Base-by-base conservation (phyloP, 129 eudicot genomes). In the Pseudognaphalium luteoalbum region DNA sequence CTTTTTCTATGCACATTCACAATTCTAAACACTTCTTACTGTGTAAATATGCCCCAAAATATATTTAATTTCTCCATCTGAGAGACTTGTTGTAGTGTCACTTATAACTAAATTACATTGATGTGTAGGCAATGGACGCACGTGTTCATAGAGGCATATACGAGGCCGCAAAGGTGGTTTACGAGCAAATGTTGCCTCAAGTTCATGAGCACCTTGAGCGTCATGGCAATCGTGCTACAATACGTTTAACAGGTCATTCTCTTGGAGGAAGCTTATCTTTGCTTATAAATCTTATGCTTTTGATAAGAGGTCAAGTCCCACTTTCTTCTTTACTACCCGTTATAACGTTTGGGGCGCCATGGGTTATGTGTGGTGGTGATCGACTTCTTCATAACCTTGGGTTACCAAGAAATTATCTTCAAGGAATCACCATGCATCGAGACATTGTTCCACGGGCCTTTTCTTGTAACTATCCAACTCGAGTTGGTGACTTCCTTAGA, bases 201-300 rank as follows among this genome's bases (percentile, higher is more conserved):
- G 85, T 90, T 4, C 83, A 57, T 5, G 76, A 80, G 30, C 92
- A 93, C 82, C 68, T 93, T 12, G 78, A 80, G 69, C 47, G 85
- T 39, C 90, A 83, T 75, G 96, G 92, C 5, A 82, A 73, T 74
- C 84, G 75, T 28, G 97, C 98, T 59, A 83, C 74, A 62, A 80
- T 93, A 60, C 88, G 93, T 28, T 90, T 93, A 76, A 93, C 98
- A 3, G 98, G 98, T 12, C 98, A 93, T 77, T 93, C 98, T 72
- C 92, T 93, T 69, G 98, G 98, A 8, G 98, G 98, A 63, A 90
- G 98, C 76, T 82, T 93, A 71, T 90, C 98, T 14, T 10, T 88
- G 76, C 87, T 93, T 28, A 81, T 93, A 61, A 90, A 87, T 69
- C 95, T 93, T 64, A 93, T 93, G 98, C 68, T 93, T 72, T 16